phyloP scores from a whole-genome alignment of 2,329 filamentous ascomycete species.

The Ceratocystis diversiconidia region DNA sequence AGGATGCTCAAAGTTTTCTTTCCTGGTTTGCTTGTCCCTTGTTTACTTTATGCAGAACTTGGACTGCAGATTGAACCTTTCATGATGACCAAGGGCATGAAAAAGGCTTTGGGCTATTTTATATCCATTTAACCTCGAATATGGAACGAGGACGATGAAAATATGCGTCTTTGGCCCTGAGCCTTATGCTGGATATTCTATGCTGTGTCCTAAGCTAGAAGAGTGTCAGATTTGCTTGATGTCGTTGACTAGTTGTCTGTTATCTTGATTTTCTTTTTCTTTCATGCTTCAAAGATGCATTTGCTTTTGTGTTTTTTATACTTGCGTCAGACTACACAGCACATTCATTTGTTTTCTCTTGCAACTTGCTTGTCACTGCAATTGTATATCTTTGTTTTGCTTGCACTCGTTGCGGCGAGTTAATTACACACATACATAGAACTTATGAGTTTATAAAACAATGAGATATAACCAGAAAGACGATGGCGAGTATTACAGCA shows the following conservation, averaged over 20 bases:
- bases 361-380: background rate
- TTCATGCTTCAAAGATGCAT: too few species aligned
- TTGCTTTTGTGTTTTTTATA: too few species aligned
- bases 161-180: background rate
- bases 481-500: background rate
- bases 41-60: background rate
- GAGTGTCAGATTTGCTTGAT: too few species aligned
- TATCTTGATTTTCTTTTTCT: background rate
- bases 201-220: too few species aligned
- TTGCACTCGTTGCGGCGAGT: background rate
- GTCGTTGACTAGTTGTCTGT: background rate
- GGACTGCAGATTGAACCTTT: too few species aligned
- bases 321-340: too few species aligned
- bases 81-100: too few species aligned
- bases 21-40: background rate
- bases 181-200: background rate
- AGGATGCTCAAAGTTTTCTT: background rate
- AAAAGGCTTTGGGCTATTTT: background rate
- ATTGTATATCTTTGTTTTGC: background rate
- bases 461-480: background rate
- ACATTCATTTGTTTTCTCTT: background rate
- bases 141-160: background rate
- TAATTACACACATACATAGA: slow-evolving; percentile 3
- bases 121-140: background rate
- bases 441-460: background rate